Evolutionary conservation across 139 green algal genomes (phyloP), one percentile per base, ranked within the genome.

Genomic region (Closterium sp.): DNA sequence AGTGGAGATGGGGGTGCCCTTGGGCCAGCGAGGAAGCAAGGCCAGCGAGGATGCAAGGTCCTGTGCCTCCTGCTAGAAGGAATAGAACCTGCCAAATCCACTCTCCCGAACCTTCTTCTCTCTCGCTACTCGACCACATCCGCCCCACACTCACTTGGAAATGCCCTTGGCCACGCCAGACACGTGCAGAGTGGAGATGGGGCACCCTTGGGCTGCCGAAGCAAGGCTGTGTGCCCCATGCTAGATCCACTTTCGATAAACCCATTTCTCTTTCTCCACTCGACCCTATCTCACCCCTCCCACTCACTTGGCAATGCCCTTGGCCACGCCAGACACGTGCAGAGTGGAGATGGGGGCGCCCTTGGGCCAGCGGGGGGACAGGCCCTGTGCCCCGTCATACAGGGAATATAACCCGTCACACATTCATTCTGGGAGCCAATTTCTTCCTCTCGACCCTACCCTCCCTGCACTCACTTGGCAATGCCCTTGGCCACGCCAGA

Each of bases 401-500:
- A 38, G 32, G 32, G 32, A 3, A 38, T 38, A 38, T 38, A 38
- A 3, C 32, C 32, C 32, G 32, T 38, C 32, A 38, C 32, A 38
- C 3, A 2, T 3, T 3, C 2, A 2, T 38, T 38, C 2, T 3
- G 32, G 32, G 2, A 38, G 3, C 32, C 32, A 2, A 7, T 38
- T 38, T 70, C 45, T 70, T 4, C 10, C 45, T 70, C 9, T 13
- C 9, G 5, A 70, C 4, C 10, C 9, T 2, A 70, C 62, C 62
- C 62, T 27, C 3, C 27, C 62, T 6, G 17, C 21, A 86, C 89
- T 91, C 38, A 92, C 90, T 93, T 93, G 42, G 86, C 91, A 31
- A 88, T 89, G 30, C 28, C 91, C 62, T 91, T 91, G 31, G 86
- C 86, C 17, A 92, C 91, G 30, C 91, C 91, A 45, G 86, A 50